Percentiles rank a stretch among this genome's conserved stretches.
Conservation (phyloP, 352 stramenopile genomes). For the Pilasporangium apinafurcum region DNA sequence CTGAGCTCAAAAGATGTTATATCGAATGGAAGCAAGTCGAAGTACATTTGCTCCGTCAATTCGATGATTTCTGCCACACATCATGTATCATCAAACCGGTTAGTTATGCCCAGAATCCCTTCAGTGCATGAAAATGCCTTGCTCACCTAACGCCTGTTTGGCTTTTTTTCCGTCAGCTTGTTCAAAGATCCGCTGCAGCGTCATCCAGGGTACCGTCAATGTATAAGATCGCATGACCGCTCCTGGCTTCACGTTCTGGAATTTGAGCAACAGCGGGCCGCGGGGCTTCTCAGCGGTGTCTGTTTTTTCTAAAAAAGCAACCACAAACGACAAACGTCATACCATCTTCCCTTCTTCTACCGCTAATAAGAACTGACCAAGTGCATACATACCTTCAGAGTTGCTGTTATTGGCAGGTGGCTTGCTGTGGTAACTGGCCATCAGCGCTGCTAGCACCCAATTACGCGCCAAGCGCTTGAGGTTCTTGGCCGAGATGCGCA, state of each 20-base stretch:
- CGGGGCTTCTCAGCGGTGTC: conserved; percentile 12
- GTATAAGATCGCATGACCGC: conserved; percentile 49
- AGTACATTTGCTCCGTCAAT: conserved; percentile 43
- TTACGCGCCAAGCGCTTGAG: conserved; percentile 48
- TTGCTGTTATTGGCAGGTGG: background rate
- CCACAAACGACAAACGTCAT: background rate
- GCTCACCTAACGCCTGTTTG: conserved; percentile 1
- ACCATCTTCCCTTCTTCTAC: too few relatives aligned
- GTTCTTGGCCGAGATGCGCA: conserved; percentile 41
- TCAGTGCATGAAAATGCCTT: too few relatives aligned
- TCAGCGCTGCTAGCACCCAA: conserved; percentile 32
- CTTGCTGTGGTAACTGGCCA: too few relatives aligned
- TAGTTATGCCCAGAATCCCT: too few relatives aligned
- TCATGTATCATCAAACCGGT: conserved; percentile 29
- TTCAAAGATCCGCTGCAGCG: conserved; percentile 32
- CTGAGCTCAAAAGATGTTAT: conserved; percentile 42
- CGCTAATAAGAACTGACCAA: too few relatives aligned
- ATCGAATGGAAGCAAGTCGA: conserved; percentile 45
- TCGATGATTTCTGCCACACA: conserved; percentile 44
- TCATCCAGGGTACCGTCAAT: conserved; percentile 49
- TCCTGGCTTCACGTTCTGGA: conserved; percentile 28
- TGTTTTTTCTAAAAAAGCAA: conserved; percentile 1
- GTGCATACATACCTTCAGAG: background rate
- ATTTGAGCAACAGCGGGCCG: conserved; percentile 42
- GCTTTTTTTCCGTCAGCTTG: conserved; percentile 14